Conservation (phyloP, 495 filamentous ascomycete species). For the Podospora australis region DNA sequence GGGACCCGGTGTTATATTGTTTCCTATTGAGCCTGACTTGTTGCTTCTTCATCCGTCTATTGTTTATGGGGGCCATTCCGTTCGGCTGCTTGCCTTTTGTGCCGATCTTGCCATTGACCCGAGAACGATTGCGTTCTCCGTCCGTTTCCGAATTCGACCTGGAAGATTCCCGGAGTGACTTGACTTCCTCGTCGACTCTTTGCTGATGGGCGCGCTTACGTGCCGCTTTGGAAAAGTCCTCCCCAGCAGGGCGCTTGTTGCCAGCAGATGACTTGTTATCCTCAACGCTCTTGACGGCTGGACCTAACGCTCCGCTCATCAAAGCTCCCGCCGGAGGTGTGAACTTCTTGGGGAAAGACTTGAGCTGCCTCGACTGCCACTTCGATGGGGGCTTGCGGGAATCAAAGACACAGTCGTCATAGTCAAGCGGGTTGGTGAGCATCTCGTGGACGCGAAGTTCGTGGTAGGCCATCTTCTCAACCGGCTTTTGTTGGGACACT, state of each 20-base stretch:
- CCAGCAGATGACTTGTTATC: no score
- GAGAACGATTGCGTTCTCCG: neutral
- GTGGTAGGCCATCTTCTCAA: conserved; percentile 11
- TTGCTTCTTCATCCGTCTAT: no score
- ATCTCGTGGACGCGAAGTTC: conserved; percentile 19
- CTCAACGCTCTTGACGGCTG: neutral
- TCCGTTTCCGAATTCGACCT: neutral
- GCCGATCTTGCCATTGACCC: neutral
- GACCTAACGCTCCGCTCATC: conserved; percentile 18
- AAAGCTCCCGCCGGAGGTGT: conserved; percentile 1
- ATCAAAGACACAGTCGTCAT: conserved; percentile 22
- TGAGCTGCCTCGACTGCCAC: no score
- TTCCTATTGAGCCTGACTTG: neutral
- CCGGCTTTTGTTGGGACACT: neutral
- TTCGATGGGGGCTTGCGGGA: conserved; percentile 3
- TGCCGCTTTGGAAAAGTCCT: conserved; percentile 7
- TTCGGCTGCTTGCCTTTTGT: neutral
- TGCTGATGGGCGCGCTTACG: conserved; percentile 13
- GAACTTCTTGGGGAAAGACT: no score
- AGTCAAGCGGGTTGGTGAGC: conserved; percentile 21
- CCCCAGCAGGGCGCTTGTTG: neutral
- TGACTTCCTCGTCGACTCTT: conserved; percentile 4
- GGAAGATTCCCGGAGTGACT: conserved; percentile 3
- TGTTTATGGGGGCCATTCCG: neutral
- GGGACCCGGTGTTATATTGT: neutral